phyloP scores from a whole-genome alignment of 352 stramenopile genomes.

The Phytophthora multivora region DNA sequence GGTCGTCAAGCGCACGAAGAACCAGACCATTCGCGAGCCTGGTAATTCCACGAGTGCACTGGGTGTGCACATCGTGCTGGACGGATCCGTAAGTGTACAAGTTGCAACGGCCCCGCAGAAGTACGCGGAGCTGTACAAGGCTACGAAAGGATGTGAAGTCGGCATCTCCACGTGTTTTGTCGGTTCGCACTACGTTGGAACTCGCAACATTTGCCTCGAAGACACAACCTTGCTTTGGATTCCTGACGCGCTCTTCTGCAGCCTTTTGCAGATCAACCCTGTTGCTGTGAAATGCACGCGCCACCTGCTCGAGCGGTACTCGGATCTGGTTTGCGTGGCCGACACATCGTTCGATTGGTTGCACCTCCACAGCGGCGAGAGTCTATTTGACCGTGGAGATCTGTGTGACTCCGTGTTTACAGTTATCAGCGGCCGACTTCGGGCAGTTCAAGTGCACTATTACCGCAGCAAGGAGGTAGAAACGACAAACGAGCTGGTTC shows the following conservation, averaged over 20 bases:
- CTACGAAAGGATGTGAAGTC: constrained; percentile 64
- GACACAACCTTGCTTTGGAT: constrained; percentile 58
- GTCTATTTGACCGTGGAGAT: constrained; percentile 77
- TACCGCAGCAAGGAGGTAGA: constrained; percentile 70
- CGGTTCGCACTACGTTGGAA: constrained; percentile 45
- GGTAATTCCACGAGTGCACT: constrained; percentile 19
- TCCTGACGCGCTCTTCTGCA: constrained; percentile 59
- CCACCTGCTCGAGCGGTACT: constrained; percentile 79
- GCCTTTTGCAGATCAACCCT: constrained; percentile 53
- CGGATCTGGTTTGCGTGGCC: constrained; percentile 62
- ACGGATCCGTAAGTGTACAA: constrained; percentile 62
- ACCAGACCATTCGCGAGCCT: constrained; percentile 34
- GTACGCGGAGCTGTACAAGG: constrained; percentile 57
- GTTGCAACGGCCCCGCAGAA: constrained; percentile 42
- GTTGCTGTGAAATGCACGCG: constrained; percentile 60
- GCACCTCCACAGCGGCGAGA: constrained; percentile 83
- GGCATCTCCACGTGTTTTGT: constrained; percentile 73
- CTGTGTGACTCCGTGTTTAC: constrained; percentile 83
- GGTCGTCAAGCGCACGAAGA: constrained; percentile 35
- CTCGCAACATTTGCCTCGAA: constrained; percentile 54
- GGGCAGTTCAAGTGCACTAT: constrained; percentile 69
- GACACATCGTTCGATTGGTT: constrained; percentile 87
- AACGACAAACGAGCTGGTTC: constrained; percentile 81
- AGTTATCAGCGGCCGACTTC: constrained; percentile 77
- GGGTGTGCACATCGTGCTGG: constrained; percentile 66